A percentile compares a stretch with the other conserved stretches of the same genome.
Conservation (phyloP, 2,329 filamentous ascomycete genomes). For the Exophiala oligosperma region DNA sequence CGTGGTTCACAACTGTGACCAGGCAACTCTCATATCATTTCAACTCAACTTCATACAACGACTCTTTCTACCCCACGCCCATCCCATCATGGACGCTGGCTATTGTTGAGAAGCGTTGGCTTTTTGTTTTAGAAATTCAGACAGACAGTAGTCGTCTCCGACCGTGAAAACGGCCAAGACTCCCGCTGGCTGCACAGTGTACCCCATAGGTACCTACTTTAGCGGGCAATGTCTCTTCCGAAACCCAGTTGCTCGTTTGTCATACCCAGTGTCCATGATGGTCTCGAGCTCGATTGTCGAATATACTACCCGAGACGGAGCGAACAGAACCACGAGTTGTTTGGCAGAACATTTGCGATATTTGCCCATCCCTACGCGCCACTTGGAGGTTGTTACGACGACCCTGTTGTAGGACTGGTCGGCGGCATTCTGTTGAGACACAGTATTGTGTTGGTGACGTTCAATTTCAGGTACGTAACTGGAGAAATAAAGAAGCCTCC, state of each 20-base stretch:
- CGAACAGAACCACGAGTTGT: slow-evolving; percentile 19
- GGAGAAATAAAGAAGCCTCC: background rate
- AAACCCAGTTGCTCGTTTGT: slow-evolving; percentile 60
- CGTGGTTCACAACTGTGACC: no score
- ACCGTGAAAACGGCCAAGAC: background rate
- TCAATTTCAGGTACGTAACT: slow-evolving; percentile 76
- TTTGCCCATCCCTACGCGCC: slow-evolving; percentile 90
- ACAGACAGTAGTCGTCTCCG: no score
- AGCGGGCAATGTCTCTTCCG: slow-evolving; percentile 34
- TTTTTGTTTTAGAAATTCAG: no score
- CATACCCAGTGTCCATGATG: slow-evolving; percentile 82
- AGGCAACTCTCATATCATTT: no score
- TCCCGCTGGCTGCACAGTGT: no score
- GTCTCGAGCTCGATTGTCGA: slow-evolving; percentile 73
- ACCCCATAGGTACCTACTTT: no score
- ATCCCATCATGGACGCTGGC: no score
- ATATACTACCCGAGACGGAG: slow-evolving; percentile 67
- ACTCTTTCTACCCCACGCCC: no score
- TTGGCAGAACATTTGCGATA: slow-evolving; percentile 54
- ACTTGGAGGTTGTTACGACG: slow-evolving; percentile 81
- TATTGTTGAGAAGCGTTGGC: no score
- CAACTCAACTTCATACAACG: no score
- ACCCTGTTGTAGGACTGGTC: slow-evolving; percentile 70
- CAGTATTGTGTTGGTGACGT: slow-evolving; percentile 78
- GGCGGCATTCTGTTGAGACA: slow-evolving; percentile 64